phyloP scores from a whole-genome alignment of 2,329 filamentous ascomycete species.

The Colletotrichum higginsianum region DNA sequence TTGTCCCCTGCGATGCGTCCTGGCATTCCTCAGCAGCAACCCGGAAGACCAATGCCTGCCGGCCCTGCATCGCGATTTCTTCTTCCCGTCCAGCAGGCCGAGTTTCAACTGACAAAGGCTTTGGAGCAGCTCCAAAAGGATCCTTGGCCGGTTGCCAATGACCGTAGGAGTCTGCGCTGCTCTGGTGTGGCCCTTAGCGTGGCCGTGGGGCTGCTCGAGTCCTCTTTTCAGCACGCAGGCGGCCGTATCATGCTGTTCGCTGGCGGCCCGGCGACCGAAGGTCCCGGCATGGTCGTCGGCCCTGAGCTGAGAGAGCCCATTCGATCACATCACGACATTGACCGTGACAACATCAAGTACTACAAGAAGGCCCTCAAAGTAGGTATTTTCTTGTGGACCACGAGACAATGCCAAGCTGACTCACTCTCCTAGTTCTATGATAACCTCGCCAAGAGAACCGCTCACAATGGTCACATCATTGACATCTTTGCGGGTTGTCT shows the following conservation, averaged over 20 bases:
- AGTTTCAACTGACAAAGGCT: slow-evolving; percentile 97
- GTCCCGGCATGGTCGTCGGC: slow-evolving; percentile 96
- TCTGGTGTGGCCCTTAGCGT: slow-evolving; percentile 97
- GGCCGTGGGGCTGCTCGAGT: slow-evolving; percentile 91
- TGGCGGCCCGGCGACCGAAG: slow-evolving; percentile 94
- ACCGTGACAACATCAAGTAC: slow-evolving; percentile 98
- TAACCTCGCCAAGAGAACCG: slow-evolving; percentile 90
- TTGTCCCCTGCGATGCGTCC: slow-evolving; percentile 81
- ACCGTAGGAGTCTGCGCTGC: slow-evolving; percentile 90
- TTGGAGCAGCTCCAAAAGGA: slow-evolving; percentile 97
- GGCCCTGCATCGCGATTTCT: slow-evolving; percentile 92
- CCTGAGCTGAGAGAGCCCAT: slow-evolving; percentile 97
- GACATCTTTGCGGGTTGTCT: slow-evolving; percentile 98
- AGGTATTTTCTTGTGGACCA: slow-evolving; percentile 46
- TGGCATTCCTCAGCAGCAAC: slow-evolving; percentile 79
- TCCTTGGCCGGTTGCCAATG: slow-evolving; percentile 96
- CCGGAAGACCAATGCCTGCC: slow-evolving; percentile 81
- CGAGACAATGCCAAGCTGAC: slow-evolving; percentile 46
- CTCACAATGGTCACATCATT: slow-evolving; percentile 97
- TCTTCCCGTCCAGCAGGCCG: slow-evolving; percentile 93
- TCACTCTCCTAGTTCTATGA: slow-evolving; percentile 83
- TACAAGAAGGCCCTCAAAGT: slow-evolving; percentile 99
- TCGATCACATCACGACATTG: slow-evolving; percentile 98
- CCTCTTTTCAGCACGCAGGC: slow-evolving; percentile 95
- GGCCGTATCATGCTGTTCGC: slow-evolving; percentile 98